Conservation (phyloP, 495 filamentous ascomycete species). For the Glutinoglossum americanum region DNA sequence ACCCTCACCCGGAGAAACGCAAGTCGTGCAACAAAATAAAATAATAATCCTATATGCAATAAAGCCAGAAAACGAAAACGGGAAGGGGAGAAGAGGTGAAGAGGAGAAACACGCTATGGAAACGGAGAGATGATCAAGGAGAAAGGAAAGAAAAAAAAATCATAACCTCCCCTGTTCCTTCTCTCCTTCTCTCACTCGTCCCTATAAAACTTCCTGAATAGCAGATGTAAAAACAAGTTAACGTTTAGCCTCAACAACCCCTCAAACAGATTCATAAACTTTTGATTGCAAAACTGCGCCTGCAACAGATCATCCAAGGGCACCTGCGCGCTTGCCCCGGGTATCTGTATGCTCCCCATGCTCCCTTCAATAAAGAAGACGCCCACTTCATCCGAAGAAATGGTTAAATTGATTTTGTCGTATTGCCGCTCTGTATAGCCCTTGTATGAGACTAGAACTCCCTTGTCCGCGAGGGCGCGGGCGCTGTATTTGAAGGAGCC, state of each 20-base stretch:
- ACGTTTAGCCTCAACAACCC: slow-evolving; percentile 77
- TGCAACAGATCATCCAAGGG: slow-evolving; percentile 86
- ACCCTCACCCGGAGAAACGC: too few species aligned
- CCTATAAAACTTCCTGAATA: slow-evolving; percentile 96
- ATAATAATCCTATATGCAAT: too few species aligned
- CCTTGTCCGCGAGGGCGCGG: slow-evolving; percentile 72
- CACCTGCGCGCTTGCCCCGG: slow-evolving; percentile 75
- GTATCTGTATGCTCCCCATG: slow-evolving; percentile 84
- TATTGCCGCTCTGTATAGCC: slow-evolving; percentile 72
- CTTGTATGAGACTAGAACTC: slow-evolving; percentile 73
- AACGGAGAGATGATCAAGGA: too few species aligned
- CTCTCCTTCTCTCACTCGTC: slow-evolving; percentile 42
- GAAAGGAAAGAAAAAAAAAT: too few species aligned
- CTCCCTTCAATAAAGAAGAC: slow-evolving; percentile 85
- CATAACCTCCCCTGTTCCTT: too few species aligned
- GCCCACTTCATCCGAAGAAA: slow-evolving; percentile 84
- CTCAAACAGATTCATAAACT: slow-evolving; percentile 88
- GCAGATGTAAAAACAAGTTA: slow-evolving; percentile 80
- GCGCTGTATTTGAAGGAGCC: slow-evolving; percentile 94
- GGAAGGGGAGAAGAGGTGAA: too few species aligned
- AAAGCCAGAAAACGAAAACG: too few species aligned
- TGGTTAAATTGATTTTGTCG: slow-evolving; percentile 81
- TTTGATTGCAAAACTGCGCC: slow-evolving; percentile 88
- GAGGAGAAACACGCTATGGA: too few species aligned
- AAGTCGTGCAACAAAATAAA: too few species aligned